A percentile compares a stretch with the other conserved stretches of the same genome.
Conservation (phyloP, 2,329 filamentous ascomycete genomes). For the Fusarium palustre region DNA sequence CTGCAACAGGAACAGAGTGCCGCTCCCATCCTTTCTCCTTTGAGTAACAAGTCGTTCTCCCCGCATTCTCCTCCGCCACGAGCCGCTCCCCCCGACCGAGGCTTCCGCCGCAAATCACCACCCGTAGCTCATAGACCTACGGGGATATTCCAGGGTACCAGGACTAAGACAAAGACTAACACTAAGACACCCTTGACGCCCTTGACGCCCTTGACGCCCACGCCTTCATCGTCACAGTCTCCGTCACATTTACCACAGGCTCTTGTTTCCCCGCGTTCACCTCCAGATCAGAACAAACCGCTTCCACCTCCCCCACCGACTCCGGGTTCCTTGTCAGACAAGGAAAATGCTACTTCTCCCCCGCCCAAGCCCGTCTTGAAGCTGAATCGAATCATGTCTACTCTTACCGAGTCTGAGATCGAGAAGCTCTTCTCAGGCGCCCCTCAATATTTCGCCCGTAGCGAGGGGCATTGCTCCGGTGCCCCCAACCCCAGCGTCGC, state of each 20-base stretch:
- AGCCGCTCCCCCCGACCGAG: slow-evolving; percentile 44
- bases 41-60: slow-evolving; percentile 26
- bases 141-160: slow-evolving; percentile 30
- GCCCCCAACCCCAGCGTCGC: slow-evolving; percentile 72
- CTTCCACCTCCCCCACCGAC: slow-evolving; percentile 64
- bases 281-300: slow-evolving; percentile 66
- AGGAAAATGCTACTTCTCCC: slow-evolving; percentile 40
- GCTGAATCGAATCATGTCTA: slow-evolving; percentile 69
- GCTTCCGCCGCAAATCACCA: slow-evolving; percentile 43
- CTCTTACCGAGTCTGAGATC: slow-evolving; percentile 69
- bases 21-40: not conserved
- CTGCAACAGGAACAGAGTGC: slow-evolving; percentile 24
- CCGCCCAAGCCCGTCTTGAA: slow-evolving; percentile 60
- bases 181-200: slow-evolving; percentile 10
- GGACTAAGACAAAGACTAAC: slow-evolving; percentile 18
- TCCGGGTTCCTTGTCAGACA: slow-evolving; percentile 53
- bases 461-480: slow-evolving; percentile 68
- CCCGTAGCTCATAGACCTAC: slow-evolving; percentile 34
- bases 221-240: slow-evolving; percentile 41
- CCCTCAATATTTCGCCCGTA: slow-evolving; percentile 75
- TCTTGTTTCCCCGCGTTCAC: slow-evolving; percentile 52
- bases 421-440: slow-evolving; percentile 81
- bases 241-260: slow-evolving; percentile 43
- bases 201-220: slow-evolving; percentile 7
- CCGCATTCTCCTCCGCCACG: slow-evolving; percentile 46